Conservation (phyloP, 2,329 filamentous ascomycete species). For the Stachybotrys elegans region DNA sequence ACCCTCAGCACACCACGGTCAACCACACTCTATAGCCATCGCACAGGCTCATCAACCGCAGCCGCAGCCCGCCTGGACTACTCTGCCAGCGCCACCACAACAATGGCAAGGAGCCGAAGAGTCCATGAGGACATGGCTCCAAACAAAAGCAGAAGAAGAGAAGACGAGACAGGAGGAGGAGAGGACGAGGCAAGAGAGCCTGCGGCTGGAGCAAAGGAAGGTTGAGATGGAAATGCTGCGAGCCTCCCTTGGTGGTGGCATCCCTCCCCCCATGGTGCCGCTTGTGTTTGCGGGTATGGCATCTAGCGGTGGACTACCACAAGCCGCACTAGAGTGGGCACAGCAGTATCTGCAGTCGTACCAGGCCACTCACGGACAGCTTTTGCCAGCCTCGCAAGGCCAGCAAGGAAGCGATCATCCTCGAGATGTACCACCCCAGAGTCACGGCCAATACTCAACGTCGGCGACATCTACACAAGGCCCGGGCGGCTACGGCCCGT, state of each 20-base stretch:
- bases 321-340: slow-evolving; percentile 60
- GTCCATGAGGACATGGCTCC: slow-evolving; percentile 66
- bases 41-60: not conserved
- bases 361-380: slow-evolving; percentile 44
- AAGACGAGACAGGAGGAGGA: slow-evolving; percentile 70
- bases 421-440: slow-evolving; percentile 44
- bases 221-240: slow-evolving; percentile 69
- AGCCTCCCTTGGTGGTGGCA: slow-evolving; percentile 62
- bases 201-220: slow-evolving; percentile 66
- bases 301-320: slow-evolving; percentile 52
- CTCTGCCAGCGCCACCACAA: slow-evolving; percentile 56
- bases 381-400: slow-evolving; percentile 42
- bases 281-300: slow-evolving; percentile 70
- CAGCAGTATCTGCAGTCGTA: slow-evolving; percentile 58
- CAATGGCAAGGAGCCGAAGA: slow-evolving; percentile 66
- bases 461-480: slow-evolving; percentile 30
- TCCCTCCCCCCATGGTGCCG: slow-evolving; percentile 70
- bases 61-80: not conserved
- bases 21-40: slow-evolving; percentile 14
- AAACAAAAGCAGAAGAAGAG: slow-evolving; percentile 69
- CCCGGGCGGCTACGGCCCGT: slow-evolving; percentile 34
- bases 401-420: slow-evolving; percentile 49
- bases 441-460: slow-evolving; percentile 36
- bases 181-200: slow-evolving; percentile 56
- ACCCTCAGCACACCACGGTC: slow-evolving; percentile 19